phyloP scores from a whole-genome alignment of 73 alveolate genomes.

The Diophrys sp. region DNA sequence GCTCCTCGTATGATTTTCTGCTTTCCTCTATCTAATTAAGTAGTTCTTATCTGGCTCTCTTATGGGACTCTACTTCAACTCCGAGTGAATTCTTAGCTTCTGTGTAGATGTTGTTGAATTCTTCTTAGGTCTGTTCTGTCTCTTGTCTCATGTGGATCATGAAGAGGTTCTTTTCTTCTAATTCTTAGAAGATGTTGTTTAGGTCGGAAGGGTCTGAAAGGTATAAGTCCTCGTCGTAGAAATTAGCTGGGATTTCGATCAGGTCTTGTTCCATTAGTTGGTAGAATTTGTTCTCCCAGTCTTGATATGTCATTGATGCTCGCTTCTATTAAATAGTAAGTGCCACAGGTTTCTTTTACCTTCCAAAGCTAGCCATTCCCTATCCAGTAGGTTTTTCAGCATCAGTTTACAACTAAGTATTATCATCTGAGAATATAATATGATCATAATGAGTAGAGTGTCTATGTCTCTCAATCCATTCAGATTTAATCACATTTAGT shows the following conservation, averaged over 20 bases:
- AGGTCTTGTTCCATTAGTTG: conserved; percentile 21
- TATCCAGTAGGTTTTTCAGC: no score
- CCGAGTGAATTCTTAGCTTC: conserved; percentile 11
- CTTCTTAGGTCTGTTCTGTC: conserved; percentile 62
- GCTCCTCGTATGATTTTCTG: not conserved
- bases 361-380: no score
- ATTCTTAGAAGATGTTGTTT: conserved; percentile 58
- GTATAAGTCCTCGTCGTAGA: conserved; percentile 52
- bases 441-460: conserved; percentile 37
- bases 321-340: conserved; percentile 2
- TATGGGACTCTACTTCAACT: not conserved
- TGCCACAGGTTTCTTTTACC: conserved; percentile 9
- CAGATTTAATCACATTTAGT: conserved; percentile 1
- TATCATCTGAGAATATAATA: conserved; percentile 34
- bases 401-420: conserved; percentile 11
- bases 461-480: conserved; percentile 31
- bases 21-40: not conserved
- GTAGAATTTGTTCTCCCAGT: conserved; percentile 47
- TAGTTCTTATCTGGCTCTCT: not conserved
- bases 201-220: conserved; percentile 73
- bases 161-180: conserved; percentile 71
- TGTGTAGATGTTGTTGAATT: conserved; percentile 35
- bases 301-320: conserved; percentile 40
- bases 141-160: conserved; percentile 67
- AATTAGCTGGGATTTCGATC: conserved; percentile 36